Evolutionary conservation across 345 rosid species (phyloP).

Genomic region (Anastatica hierochuntica): DNA sequence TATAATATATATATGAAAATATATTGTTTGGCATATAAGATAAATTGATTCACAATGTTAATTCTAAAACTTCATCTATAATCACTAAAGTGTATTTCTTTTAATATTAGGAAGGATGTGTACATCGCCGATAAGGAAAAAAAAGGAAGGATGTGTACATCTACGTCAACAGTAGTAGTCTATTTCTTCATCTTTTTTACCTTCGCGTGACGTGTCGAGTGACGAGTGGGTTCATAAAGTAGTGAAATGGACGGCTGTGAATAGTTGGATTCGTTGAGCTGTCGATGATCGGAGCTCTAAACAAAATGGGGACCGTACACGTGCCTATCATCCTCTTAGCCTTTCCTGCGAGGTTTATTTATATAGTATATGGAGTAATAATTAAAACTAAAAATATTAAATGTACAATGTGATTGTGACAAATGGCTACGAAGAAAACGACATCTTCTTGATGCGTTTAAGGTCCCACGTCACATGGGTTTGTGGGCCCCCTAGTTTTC

Average conservation of each 20-base stretch:
- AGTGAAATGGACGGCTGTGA: constrained; percentile 18
- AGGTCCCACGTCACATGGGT: constrained; percentile 34
- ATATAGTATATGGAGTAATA: too few relatives aligned
- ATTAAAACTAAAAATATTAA: not conserved
- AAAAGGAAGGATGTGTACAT: too few relatives aligned
- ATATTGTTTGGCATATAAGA: too few relatives aligned
- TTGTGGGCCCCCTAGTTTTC: constrained; percentile 15
- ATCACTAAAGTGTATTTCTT: too few relatives aligned
- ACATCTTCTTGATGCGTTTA: constrained; percentile 30
- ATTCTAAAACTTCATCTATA: too few relatives aligned
- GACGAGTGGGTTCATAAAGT: constrained; percentile 5
- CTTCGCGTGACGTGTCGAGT: constrained; percentile 5
- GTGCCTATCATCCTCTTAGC: constrained; percentile 21
- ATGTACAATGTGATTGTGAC: constrained; percentile 17
- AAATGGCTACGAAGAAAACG: constrained; percentile 28
- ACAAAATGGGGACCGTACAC: constrained; percentile 16
- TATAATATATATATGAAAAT: too few relatives aligned
- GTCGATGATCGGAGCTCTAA: constrained; percentile 12
- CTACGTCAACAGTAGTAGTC: constrained; percentile 18
- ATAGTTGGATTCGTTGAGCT: constrained; percentile 12
- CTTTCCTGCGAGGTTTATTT: constrained; percentile 2
- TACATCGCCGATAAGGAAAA: too few relatives aligned
- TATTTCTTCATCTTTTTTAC: not conserved
- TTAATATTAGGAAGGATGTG: too few relatives aligned
- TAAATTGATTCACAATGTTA: too few relatives aligned